Base-by-base conservation (phyloP, 176 grass and related monocot species). In the Eragrostis curvula region DNA sequence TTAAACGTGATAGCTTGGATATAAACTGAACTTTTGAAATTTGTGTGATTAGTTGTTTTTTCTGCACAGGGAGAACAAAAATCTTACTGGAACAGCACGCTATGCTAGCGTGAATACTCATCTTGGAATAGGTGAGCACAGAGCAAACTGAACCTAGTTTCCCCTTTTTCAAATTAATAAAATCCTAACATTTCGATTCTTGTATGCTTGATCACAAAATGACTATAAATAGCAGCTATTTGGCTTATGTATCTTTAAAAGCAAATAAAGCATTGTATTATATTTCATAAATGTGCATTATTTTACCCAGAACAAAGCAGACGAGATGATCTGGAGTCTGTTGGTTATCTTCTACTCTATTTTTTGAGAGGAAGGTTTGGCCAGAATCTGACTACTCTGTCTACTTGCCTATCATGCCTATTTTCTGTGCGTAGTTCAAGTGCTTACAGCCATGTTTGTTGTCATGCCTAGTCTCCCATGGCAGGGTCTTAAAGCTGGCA, bases 41-140 rank as follows among this genome's bases (percentile, higher is more conserved):
- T 80, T 83, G 62, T 29, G 8, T 74, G 20, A 27, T 15, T 58
- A 50, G 60, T 73, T 70, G 20, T 75, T 83, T 73, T 78, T 43
- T 58, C 44, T 75, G 16, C 73, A 58, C 81, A 97, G 95, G 79
- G 95, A 97, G 88, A 97, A 97, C 70, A 97, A 97, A 84, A 94
- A 92, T 59, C 78, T 97, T 45, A 97, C 92, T 30, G 95, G 95
- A 79, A 97, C 90, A 50, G 92, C 95, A 43, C 90, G 95, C 3
- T 97, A 97, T 94, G 95, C 95, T 71, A 97, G 95, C 81, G 90
- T 97, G 42, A 97, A 97, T 88, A 97, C 95, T 92, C 95, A 97
- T 92, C 92, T 97, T 74, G 95, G 95, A 94, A 91, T 97, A 89
- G 92, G 95, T 94, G 39, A 85, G 81, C 25, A 12, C 71, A 85